These are phyloP conservation scores for Suhomyces chickasaworum DNA, from an alignment of 1,139 yeast genomes.

Conservation along the genomic window DNA sequence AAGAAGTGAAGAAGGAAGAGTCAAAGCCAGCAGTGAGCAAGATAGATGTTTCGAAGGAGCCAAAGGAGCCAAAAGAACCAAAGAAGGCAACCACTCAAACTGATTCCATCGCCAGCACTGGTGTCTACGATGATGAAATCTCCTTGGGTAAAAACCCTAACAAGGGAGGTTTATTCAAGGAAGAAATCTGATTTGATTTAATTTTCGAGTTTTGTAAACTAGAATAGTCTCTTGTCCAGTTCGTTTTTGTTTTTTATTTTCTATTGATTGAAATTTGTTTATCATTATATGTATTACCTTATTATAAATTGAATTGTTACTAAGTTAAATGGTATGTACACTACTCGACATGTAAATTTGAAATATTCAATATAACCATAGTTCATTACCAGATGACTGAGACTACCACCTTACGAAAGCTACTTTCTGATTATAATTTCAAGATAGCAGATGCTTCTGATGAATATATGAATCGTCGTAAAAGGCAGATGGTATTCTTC, in stretches of 20 bases:
- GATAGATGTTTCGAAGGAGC: neutral
- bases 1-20: neutral
- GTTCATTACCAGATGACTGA: slow-evolving; percentile 8
- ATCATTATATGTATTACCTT: slow-evolving; percentile 13
- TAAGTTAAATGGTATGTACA: neutral
- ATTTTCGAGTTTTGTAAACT: slow-evolving; percentile 10
- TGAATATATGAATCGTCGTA: slow-evolving; percentile 58
- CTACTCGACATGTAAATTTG: neutral
- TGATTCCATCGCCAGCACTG: slow-evolving; percentile 14
- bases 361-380: neutral
- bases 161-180: slow-evolving; percentile 47
- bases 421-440: slow-evolving; percentile 26
- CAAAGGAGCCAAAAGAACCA: neutral
- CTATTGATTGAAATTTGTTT: slow-evolving; percentile 8
- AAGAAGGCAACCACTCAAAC: slow-evolving; percentile 8
- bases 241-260: slow-evolving; percentile 1
- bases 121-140: slow-evolving; percentile 31
- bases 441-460: slow-evolving; percentile 41
- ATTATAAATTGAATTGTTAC: slow-evolving; percentile 8
- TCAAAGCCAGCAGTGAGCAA: slow-evolving; percentile 2
- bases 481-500: slow-evolving; percentile 70
- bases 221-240: slow-evolving; percentile 8
- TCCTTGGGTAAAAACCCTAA: slow-evolving; percentile 28
- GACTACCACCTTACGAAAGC: slow-evolving; percentile 10
- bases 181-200: slow-evolving; percentile 34